A percentile compares a stretch with the other conserved stretches of the same genome.
Evolutionary conservation across 2,329 filamentous ascomycete species (phyloP).

Genomic region (Emergomyces orientalis): DNA sequence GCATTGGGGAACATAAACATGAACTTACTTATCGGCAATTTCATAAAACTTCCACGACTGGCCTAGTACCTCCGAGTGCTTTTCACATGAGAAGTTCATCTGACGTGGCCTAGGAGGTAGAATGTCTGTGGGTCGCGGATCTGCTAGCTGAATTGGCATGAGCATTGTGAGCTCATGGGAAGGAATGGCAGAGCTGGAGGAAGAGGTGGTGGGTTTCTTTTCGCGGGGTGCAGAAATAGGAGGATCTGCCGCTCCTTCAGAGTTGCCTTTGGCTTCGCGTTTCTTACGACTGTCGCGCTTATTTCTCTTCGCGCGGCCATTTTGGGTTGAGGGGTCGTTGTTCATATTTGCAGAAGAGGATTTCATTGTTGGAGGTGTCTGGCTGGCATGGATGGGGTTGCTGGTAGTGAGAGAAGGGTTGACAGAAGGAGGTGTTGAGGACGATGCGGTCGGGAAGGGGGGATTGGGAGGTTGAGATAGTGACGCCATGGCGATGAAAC

Average conservation of each 20-base stretch:
- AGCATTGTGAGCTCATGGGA: conserved; percentile 33
- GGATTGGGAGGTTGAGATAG: conserved; percentile 3
- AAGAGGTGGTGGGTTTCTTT: conserved; percentile 2
- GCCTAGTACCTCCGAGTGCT: conserved; percentile 27
- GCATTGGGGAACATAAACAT: neutral
- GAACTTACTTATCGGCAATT: conserved; percentile 31
- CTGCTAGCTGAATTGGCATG: conserved; percentile 32
- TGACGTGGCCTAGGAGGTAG: conserved; percentile 34
- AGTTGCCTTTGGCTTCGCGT: conserved; percentile 32
- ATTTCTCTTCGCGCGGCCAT: conserved; percentile 28
- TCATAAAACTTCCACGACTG: conserved; percentile 37
- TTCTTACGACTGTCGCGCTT: conserved; percentile 39
- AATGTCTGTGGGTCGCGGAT: conserved; percentile 31
- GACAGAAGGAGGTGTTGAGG: conserved; percentile 28
- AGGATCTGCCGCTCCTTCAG: conserved; percentile 21
- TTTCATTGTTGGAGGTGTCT: neutral
- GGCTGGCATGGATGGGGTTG: conserved; percentile 13
- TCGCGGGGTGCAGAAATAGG: conserved; percentile 19
- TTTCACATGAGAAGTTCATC: conserved; percentile 30
- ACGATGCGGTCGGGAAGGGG: neutral
- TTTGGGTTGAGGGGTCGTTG: conserved; percentile 7
- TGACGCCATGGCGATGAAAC: neutral
- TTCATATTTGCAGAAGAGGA: conserved; percentile 4
- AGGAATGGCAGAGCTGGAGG: conserved; percentile 23
- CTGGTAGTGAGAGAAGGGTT: conserved; percentile 29